Conservation (phyloP, 305 asterid species). For the Rubia peregrina region DNA sequence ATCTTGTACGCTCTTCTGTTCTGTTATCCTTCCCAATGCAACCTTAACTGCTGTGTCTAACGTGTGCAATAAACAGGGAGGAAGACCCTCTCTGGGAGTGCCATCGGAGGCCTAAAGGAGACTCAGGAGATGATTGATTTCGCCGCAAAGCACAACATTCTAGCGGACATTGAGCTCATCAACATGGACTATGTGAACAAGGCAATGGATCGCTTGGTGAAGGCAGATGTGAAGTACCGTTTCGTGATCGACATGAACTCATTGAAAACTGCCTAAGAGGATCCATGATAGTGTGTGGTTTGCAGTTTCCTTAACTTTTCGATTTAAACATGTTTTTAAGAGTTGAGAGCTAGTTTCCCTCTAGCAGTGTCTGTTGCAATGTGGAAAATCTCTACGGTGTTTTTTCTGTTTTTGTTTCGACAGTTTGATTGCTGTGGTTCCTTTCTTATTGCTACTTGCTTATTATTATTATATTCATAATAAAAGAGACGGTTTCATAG, state of each 20-base stretch:
- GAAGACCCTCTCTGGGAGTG: conserved; percentile 20
- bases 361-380: not conserved
- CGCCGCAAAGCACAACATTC: conserved; percentile 40
- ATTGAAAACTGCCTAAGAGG: conserved; percentile 16
- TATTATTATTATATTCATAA: no score
- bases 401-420: not conserved
- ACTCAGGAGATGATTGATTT: conserved; percentile 47
- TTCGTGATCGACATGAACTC: conserved; percentile 43
- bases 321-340: not conserved
- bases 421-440: not conserved
- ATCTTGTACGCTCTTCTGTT: not conserved
- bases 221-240: conserved; percentile 36
- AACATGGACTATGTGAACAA: conserved; percentile 38
- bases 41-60: not conserved
- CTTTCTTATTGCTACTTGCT: no score
- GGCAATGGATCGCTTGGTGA: conserved; percentile 37
- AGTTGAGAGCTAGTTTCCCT: not conserved
- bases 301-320: not conserved
- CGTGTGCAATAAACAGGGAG: conserved; percentile 15
- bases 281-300: not conserved
- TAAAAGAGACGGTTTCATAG: not conserved
- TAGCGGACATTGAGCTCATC: conserved; percentile 38
- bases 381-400: not conserved
- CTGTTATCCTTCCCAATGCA: not conserved
- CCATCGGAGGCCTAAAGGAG: conserved; percentile 41